phyloP scores from a whole-genome alignment of 2,329 filamentous ascomycete species.

The Beauveria varroae region DNA sequence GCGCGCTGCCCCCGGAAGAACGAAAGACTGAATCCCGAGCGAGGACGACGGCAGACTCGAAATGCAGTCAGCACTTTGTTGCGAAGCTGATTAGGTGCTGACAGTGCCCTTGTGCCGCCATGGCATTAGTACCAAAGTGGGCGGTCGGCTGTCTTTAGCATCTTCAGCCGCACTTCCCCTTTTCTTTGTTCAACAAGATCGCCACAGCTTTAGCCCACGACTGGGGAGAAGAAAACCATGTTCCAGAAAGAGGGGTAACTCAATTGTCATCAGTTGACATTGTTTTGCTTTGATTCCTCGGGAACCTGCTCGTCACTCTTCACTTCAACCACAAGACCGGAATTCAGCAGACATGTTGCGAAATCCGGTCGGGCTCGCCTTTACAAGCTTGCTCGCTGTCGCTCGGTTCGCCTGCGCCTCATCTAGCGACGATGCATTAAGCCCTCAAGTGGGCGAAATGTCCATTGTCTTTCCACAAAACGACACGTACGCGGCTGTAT shows the following conservation, averaged over 20 bases:
- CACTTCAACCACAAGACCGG: background rate
- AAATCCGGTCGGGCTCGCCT: conserved; percentile 1
- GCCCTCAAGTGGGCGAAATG: background rate
- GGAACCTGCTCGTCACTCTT: background rate
- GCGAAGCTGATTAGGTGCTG: conserved; percentile 9
- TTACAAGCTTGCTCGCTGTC: background rate
- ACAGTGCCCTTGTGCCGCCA: background rate
- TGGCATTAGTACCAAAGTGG: background rate
- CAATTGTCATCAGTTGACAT: background rate
- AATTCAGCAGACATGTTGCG: background rate
- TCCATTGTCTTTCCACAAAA: conserved; percentile 10
- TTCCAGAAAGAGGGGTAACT: background rate
- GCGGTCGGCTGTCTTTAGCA: background rate
- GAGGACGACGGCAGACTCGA: background rate
- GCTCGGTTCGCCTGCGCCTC: conserved; percentile 6
- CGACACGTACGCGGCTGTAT: conserved; percentile 6
- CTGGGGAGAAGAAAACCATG: background rate
- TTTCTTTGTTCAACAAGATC: too few relatives aligned
- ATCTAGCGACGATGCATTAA: background rate
- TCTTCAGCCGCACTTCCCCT: background rate
- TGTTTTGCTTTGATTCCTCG: background rate
- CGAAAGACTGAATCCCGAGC: background rate
- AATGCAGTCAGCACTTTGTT: conserved; percentile 2
- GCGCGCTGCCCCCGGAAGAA: too few relatives aligned
- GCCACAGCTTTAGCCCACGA: too few relatives aligned